phyloP scores from a whole-genome alignment of 2,329 filamentous ascomycete genomes.

The Camillea tinctor region DNA sequence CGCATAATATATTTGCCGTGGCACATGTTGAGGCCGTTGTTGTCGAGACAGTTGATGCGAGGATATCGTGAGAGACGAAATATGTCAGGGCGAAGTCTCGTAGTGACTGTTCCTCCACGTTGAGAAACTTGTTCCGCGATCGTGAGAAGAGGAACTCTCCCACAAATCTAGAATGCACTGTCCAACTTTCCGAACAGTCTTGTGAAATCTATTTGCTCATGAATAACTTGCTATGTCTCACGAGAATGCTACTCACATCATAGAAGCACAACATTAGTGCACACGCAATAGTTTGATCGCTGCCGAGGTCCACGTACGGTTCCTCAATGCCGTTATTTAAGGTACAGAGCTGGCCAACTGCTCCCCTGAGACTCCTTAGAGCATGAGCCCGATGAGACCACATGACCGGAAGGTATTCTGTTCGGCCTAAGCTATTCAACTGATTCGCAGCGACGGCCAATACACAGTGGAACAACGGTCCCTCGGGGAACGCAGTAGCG shows the following conservation, averaged over 20 bases:
- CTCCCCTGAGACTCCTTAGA: slow-evolving; percentile 16
- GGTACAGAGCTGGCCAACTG: slow-evolving; percentile 8
- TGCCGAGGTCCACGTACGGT: slow-evolving; percentile 1
- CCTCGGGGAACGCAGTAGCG: slow-evolving; percentile 19
- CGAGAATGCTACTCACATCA: slow-evolving; percentile 18
- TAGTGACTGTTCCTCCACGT: slow-evolving; percentile 18
- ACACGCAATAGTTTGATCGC: slow-evolving; percentile 21
- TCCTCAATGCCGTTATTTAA: neutral
- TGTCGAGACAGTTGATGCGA: slow-evolving; percentile 15
- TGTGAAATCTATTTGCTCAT: slow-evolving; percentile 20
- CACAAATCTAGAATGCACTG: slow-evolving; percentile 27
- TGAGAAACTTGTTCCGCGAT: slow-evolving; percentile 8
- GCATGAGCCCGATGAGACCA: slow-evolving; percentile 24
- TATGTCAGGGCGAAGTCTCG: slow-evolving; percentile 28
- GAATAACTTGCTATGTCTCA: neutral
- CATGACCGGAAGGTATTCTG: slow-evolving; percentile 14
- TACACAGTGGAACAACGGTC: slow-evolving; percentile 29
- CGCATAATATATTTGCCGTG: slow-evolving; percentile 15
- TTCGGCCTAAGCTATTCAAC: slow-evolving; percentile 24
- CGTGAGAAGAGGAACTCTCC: slow-evolving; percentile 17
- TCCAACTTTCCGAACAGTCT: slow-evolving; percentile 29
- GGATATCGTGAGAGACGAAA: slow-evolving; percentile 21
- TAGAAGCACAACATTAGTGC: slow-evolving; percentile 27
- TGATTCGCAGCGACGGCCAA: slow-evolving; percentile 30
- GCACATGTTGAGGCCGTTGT: slow-evolving; percentile 3